Base-by-base conservation (phyloP, 176 grass and related monocot species). In the Juncus effusus region DNA sequence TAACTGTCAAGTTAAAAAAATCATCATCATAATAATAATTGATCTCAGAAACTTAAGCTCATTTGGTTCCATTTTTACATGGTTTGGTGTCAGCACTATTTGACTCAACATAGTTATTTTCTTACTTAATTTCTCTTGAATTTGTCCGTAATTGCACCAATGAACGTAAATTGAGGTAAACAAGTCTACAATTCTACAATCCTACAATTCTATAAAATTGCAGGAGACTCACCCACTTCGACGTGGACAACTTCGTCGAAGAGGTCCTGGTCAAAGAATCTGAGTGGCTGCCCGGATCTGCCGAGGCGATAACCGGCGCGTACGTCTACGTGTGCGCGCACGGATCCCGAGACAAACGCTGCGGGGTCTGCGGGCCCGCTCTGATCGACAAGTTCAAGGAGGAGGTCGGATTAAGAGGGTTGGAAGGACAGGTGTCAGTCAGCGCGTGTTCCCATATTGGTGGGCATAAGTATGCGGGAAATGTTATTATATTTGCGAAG, bases 401-500 rank as follows among this genome's bases (percentile, higher is more conserved):
- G 67, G 94, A 99, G 75, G 89, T 93, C 76, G 65, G 62, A 54
- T 61, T 36, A 16, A 72, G 64, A 35, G 80, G 85, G 51, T 85
- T 99, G 54, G 51, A 73, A 42, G 78, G 70, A 62, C 70, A 93
- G 63, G 83, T 99, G 60, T 59, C 76, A 78, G 78, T 93, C 67
- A 99, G 83, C 65, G 84, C 77, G 69, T 90, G 94, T 61, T 93
- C 94, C 57, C 94, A 99, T 1, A 77, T 99, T 73, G 94, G 94
- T 65, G 89, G 94, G 42, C 94, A 99, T 75, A 93, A 99, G 44
- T 99, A 99, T 75, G 94, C 94, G 69, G 94, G 89, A 80, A 99
- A 99, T 63, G 80, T 99, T 38, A 85, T 99, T 54, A 89, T 99
- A 79, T 99, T 90, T 68, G 83, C 77, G 59, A 65, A 77, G 47